Base-by-base conservation (phyloP, 2,329 filamentous ascomycete species). In the Huntiella omanensis region DNA sequence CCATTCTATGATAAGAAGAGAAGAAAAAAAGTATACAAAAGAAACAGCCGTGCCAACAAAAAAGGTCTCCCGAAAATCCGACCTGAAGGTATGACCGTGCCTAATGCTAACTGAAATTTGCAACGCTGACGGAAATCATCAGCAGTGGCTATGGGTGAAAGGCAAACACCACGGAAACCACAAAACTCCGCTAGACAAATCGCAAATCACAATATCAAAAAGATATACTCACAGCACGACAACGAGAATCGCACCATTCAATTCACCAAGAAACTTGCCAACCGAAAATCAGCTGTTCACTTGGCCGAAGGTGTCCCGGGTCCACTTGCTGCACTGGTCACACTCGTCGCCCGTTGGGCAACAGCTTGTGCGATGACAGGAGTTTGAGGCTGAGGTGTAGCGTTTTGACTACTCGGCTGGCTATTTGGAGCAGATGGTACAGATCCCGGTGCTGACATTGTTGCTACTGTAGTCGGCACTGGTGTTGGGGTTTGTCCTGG, bases 251-350 rank as follows among this genome's bases (percentile, higher is more conserved):
- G 2, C 22, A 10, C 8, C 5, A 7, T 7, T 10, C 22, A 28
- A 10, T 28, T 3, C 6, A 28, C 1, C 22, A 10, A 28, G 6
- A 28, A 28, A 28, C 22, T 28, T 10, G 22, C 2, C 22, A 28
- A 37, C 22, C 5, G 8, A 6, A 8, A 42, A 28, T 12, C 7
- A 39, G 7, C n/a, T 12, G 13, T 28, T 38, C 38, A 44, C 35
- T 46, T 50, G n/a, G 40, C 22, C 32, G 43, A 42, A 13, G 62
- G 62, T 6, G 63, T 64, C 33, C 61, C 62, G 36, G 62, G 65
- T 35, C 60, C 40, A 34, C 40, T 43, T 33, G 22, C 40, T 35
- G 40, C 59, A 37, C 63, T 65, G 11, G 60, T 52, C 45, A 64
- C 60, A 34, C 62, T 59, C 34, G 55, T 53, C n/a, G 53, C 53